A percentile compares a stretch with the other conserved stretches of the same genome.
phyloP scores from a whole-genome alignment of 768 basidiomycete species.

The Boletus sp. region DNA sequence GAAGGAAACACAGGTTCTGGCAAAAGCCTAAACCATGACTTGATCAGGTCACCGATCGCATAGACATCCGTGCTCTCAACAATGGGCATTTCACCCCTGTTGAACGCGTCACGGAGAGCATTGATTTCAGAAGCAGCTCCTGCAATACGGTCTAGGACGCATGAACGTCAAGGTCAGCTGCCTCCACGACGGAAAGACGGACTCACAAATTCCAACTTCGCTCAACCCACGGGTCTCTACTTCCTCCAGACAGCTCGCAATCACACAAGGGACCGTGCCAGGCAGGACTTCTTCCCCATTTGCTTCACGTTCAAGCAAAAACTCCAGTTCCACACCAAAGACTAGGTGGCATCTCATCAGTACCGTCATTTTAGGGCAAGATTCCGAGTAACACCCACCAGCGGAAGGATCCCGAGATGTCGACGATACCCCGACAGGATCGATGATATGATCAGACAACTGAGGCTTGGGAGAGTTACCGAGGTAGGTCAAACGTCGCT shows the following conservation, averaged over 20 bases:
- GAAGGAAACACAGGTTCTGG: constrained; percentile 79
- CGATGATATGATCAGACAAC: constrained; percentile 69
- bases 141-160: constrained; percentile 68
- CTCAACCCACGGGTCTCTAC: constrained; percentile 72
- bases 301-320: constrained; percentile 64
- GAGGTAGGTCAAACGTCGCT: constrained; percentile 77
- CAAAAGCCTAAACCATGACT: constrained; percentile 80
- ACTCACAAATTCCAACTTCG: constrained; percentile 82
- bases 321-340: constrained; percentile 74
- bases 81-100: constrained; percentile 67
- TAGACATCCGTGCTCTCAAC: constrained; percentile 66
- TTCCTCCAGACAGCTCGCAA: constrained; percentile 63
- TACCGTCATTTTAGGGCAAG: neutral
- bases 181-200: neutral
- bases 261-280: constrained; percentile 62
- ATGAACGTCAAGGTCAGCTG: neutral
- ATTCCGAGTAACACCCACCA: constrained; percentile 42
- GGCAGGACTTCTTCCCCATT: constrained; percentile 44
- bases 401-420: constrained; percentile 71
- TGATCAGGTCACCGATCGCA: constrained; percentile 78
- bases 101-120: constrained; percentile 68
- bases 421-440: constrained; percentile 44
- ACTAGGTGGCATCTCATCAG: constrained; percentile 36
- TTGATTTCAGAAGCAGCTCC: constrained; percentile 71
- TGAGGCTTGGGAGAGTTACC: constrained; percentile 73